Evolutionary conservation across 1,284 basidiomycete species (phyloP).

Genomic region (Rhodotorula sp.): DNA sequence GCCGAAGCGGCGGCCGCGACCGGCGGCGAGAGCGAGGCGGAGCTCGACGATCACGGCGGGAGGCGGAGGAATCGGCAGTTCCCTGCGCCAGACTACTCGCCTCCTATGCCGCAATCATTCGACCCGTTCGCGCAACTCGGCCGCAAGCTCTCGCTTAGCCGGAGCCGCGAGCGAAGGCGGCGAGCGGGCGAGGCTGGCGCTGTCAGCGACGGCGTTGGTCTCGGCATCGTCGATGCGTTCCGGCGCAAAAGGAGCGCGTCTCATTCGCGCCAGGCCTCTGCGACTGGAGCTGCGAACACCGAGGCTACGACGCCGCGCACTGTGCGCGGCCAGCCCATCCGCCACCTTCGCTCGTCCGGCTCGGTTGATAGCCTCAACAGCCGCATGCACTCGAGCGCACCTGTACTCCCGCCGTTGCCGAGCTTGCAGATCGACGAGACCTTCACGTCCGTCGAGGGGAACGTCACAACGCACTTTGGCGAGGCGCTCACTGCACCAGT

Average conservation of each 20-base stretch:
- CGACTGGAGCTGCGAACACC: not conserved
- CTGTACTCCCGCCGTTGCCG: not conserved
- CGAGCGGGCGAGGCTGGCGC: not conserved
- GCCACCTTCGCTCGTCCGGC: slow-evolving; percentile 10
- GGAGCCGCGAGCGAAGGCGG: not conserved
- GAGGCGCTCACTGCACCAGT: slow-evolving; percentile 9
- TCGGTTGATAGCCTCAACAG: slow-evolving; percentile 19
- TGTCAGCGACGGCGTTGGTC: not conserved
- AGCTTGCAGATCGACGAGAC: not conserved
- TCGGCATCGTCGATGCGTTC: slow-evolving; percentile 6
- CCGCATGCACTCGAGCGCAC: not conserved
- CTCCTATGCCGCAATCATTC: slow-evolving; percentile 21
- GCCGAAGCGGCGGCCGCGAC: slow-evolving; percentile 1
- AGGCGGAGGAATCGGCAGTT: not conserved
- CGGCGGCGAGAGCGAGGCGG: slow-evolving; percentile 16
- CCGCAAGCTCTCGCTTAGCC: slow-evolving; percentile 11
- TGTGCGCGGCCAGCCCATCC: slow-evolving; percentile 26
- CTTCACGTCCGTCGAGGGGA: too few species aligned
- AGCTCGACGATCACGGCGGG: not conserved
- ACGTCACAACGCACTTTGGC: slow-evolving; percentile 12
- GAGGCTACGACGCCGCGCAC: not conserved
- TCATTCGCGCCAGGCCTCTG: not conserved
- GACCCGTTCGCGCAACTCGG: slow-evolving; percentile 18
- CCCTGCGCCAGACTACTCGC: not conserved
- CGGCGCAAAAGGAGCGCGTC: not conserved